Evolutionary conservation across 2,329 filamentous ascomycete genomes (phyloP).

Genomic region (Penicillium sp.): DNA sequence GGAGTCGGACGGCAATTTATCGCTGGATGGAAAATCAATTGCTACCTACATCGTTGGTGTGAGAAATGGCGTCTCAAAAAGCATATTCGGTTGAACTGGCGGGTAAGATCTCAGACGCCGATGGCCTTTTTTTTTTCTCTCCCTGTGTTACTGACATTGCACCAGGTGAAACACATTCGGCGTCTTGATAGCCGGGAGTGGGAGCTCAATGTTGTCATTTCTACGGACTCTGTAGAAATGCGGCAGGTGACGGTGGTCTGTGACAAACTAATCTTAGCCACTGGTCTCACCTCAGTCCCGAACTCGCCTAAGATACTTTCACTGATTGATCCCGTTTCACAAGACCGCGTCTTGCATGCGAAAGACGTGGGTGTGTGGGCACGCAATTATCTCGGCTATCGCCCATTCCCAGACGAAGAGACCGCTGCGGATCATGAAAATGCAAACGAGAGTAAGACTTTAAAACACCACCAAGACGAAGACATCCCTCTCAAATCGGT

Average conservation of each 20-base stretch:
- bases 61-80: slow-evolving; percentile 18
- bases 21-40: slow-evolving; percentile 23
- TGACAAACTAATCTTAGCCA: slow-evolving; percentile 25
- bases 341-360: slow-evolving; percentile 15
- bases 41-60: slow-evolving; percentile 21
- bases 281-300: slow-evolving; percentile 23
- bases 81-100: slow-evolving; percentile 21
- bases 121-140: background rate
- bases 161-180: slow-evolving; percentile 15
- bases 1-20: slow-evolving; percentile 17
- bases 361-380: slow-evolving; percentile 21
- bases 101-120: slow-evolving; percentile 5
- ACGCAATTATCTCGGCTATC: slow-evolving; percentile 18
- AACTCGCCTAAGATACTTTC: slow-evolving; percentile 11
- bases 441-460: background rate
- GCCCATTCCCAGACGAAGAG: slow-evolving; percentile 7
- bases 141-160: background rate
- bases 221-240: background rate
- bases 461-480: background rate
- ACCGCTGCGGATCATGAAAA: no score
- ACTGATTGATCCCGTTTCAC: background rate
- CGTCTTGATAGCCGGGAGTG: slow-evolving; percentile 21
- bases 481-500: slow-evolving; percentile 9
- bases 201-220: slow-evolving; percentile 12
- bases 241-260: slow-evolving; percentile 12